A percentile compares a stretch with the other conserved stretches of the same genome.
Evolutionary conservation across 192 early-diverging fungal species (phyloP).

Genomic region (Coemansia sp.): DNA sequence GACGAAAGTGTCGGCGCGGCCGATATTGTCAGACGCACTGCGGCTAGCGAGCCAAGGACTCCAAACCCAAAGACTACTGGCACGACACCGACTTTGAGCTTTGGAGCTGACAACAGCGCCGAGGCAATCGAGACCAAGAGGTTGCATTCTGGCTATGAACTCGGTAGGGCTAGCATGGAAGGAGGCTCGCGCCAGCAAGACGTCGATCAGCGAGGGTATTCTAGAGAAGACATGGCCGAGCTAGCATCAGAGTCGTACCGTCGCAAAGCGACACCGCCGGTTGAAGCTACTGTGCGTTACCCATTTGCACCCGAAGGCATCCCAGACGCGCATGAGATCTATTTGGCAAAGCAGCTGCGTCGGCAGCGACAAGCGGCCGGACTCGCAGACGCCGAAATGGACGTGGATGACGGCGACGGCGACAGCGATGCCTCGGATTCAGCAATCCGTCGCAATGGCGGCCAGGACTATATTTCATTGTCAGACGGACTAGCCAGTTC

Average conservation of each 20-base stretch:
- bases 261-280: neutral
- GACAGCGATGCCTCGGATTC: conserved; percentile 1
- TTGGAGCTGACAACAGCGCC: conserved; percentile 2
- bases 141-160: neutral
- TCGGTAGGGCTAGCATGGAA: neutral
- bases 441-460: neutral
- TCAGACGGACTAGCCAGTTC: conserved; percentile 18
- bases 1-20: conserved; percentile 6
- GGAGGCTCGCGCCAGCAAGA: neutral
- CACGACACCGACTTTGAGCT: conserved; percentile 6
- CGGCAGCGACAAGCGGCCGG: conserved; percentile 35
- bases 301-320: conserved; percentile 42
- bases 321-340: conserved; percentile 46
- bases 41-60: conserved; percentile 5
- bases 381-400: conserved; percentile 1
- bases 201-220: conserved; percentile 11
- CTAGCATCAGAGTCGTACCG: conserved; percentile 12
- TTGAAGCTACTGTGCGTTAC: conserved; percentile 6
- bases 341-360: conserved; percentile 46
- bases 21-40: conserved; percentile 35
- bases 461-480: conserved; percentile 32
- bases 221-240: conserved; percentile 9
- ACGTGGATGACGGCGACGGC: neutral
- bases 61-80: conserved; percentile 1
- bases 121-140: neutral